A percentile compares a stretch with the other conserved stretches of the same genome.
These are phyloP conservation scores for Allomyces javanicus DNA, from an alignment of 192 early-diverging fungal genomes.

Conservation along the genomic window DNA sequence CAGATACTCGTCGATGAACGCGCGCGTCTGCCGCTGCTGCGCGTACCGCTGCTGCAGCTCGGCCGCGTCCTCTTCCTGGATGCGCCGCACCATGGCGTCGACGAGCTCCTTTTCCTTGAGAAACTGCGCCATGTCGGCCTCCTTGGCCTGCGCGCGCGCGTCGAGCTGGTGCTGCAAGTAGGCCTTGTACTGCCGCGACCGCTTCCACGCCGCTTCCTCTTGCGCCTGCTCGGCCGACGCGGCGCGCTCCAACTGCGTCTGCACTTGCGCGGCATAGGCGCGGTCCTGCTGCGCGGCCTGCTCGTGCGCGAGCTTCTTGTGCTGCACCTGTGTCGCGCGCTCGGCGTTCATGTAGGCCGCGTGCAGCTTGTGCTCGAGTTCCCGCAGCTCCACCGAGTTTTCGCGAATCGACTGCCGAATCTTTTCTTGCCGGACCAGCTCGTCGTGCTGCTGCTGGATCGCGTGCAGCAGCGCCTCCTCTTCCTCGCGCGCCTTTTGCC, in stretches of 20 bases:
- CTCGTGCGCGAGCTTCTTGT: conserved; percentile 14
- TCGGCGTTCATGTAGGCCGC: conserved; percentile 45
- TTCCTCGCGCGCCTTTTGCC: background rate
- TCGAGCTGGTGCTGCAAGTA: conserved; percentile 26
- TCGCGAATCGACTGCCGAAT: conserved; percentile 28
- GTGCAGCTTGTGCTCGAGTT: conserved; percentile 38
- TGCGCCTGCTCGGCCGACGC: conserved; percentile 14
- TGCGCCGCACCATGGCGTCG: conserved; percentile 30
- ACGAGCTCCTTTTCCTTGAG: conserved; percentile 38
- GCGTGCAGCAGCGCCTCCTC: conserved; percentile 14
- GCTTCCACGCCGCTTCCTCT: conserved; percentile 16
- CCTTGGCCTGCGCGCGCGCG: conserved; percentile 20
- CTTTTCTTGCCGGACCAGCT: conserved; percentile 26
- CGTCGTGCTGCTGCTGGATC: conserved; percentile 11
- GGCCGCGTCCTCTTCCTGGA: conserved; percentile 32
- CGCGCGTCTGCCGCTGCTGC: conserved; percentile 33
- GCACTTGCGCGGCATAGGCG: conserved; percentile 1
- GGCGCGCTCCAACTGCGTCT: conserved; percentile 5
- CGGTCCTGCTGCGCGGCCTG: background rate
- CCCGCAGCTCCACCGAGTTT: conserved; percentile 29
- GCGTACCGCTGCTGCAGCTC: conserved; percentile 21
- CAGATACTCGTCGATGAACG: conserved; percentile 31
- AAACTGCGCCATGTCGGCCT: conserved; percentile 30
- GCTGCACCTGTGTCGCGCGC: conserved; percentile 27
- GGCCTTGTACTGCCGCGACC: conserved; percentile 19